Evolutionary conservation across 805 yeast genomes (phyloP).

Genomic region (Candida koratica): DNA sequence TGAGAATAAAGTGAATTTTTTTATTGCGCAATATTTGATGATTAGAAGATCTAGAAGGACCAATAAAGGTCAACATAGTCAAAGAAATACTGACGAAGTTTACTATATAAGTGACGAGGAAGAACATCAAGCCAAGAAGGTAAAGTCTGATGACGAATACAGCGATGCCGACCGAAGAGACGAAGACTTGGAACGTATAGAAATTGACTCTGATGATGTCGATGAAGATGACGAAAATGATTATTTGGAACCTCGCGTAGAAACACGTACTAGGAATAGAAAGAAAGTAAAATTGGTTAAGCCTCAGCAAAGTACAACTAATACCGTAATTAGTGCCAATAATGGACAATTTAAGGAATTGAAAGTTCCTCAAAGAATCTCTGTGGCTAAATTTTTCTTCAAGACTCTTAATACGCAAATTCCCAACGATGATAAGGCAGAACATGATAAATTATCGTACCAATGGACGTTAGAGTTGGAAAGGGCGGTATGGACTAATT

Average conservation of each 20-base stretch:
- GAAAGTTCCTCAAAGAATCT: constrained; percentile 38
- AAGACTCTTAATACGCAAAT: constrained; percentile 41
- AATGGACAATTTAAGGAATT: constrained; percentile 6
- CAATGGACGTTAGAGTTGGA: constrained; percentile 53
- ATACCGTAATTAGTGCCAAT: neutral
- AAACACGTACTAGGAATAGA: too few species aligned
- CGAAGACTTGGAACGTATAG: constrained; percentile 11
- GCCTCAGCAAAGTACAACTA: constrained; percentile 1
- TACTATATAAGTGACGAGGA: constrained; percentile 14
- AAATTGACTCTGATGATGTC: neutral
- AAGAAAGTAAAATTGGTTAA: neutral
- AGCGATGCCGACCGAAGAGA: neutral
- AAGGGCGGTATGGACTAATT: constrained; percentile 39
- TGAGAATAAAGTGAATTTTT: too few species aligned
- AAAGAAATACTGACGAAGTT: constrained; percentile 17
- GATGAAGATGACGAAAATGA: constrained; percentile 5
- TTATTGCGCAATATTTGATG: constrained; percentile 2
- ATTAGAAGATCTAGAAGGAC: constrained; percentile 34
- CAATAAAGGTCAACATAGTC: constrained; percentile 39
- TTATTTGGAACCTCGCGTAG: neutral
- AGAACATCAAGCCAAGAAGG: constrained; percentile 3
- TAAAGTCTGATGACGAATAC: constrained; percentile 5
- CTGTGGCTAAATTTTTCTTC: constrained; percentile 50
- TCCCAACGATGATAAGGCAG: constrained; percentile 21
- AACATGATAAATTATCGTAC: constrained; percentile 32